A percentile compares a stretch with the other conserved stretches of the same genome.
These are phyloP conservation scores for Xylariales sp. DNA, from an alignment of 2,329 filamentous ascomycete genomes.

Conservation along the genomic window DNA sequence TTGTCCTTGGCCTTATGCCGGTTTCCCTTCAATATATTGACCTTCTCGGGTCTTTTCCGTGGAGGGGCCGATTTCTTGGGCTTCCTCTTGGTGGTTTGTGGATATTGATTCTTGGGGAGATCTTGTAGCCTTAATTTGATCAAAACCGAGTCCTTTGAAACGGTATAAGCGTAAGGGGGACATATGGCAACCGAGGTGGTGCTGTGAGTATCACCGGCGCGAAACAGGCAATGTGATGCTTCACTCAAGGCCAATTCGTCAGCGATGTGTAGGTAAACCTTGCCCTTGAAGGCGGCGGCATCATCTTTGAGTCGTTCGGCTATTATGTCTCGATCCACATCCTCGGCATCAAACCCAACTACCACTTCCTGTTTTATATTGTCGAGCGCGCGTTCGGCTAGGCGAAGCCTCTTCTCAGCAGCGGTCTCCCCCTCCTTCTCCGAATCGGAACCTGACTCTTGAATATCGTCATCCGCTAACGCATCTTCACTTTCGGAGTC, in stretches of 20 bases:
- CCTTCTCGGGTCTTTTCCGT: constrained; percentile 56
- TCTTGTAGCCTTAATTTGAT: constrained; percentile 86
- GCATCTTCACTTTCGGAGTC: constrained; percentile 65
- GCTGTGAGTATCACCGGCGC: constrained; percentile 70
- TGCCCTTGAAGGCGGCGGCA: constrained; percentile 85
- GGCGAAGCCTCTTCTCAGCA: constrained; percentile 76
- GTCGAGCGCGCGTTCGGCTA: constrained; percentile 90
- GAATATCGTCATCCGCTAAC: constrained; percentile 37
- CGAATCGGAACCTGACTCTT: constrained; percentile 50
- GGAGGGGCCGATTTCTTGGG: constrained; percentile 56
- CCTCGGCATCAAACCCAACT: constrained; percentile 85
- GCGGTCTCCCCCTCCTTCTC: constrained; percentile 83
- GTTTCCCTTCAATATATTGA: constrained; percentile 60
- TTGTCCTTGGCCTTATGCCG: constrained; percentile 56
- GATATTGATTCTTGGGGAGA: constrained; percentile 55
- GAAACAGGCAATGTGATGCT: constrained; percentile 67
- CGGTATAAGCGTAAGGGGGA: constrained; percentile 79
- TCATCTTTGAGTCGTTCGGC: constrained; percentile 88
- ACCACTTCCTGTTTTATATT: constrained; percentile 82
- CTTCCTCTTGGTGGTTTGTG: constrained; percentile 54
- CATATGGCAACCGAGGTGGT: constrained; percentile 78
- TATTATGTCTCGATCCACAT: constrained; percentile 89
- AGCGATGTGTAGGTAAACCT: constrained; percentile 77
- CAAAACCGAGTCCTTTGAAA: constrained; percentile 77
- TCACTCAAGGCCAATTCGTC: constrained; percentile 64